These are phyloP conservation scores for Posidonia australis DNA, from an alignment of 106 monocot genomes.

Conservation along the genomic window DNA sequence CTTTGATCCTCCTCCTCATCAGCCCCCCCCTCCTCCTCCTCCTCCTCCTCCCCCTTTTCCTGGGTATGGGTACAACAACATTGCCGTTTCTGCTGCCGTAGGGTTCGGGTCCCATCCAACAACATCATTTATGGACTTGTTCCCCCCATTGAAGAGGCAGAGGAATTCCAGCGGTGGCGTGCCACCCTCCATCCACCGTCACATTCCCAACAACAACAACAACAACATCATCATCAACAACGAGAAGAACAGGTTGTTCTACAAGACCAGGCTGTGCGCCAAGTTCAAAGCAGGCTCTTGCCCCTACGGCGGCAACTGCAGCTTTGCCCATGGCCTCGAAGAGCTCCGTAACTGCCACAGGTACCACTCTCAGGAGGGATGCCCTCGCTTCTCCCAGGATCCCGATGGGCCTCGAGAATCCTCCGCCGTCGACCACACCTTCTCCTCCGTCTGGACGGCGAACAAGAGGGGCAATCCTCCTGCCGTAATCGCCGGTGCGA, in stretches of 20 bases:
- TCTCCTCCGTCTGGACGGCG: no score
- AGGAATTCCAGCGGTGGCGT: neutral
- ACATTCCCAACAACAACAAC: neutral
- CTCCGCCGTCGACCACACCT: neutral
- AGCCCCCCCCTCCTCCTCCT: no score
- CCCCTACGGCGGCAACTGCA: slow-evolving; percentile 17
- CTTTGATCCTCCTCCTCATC: no score
- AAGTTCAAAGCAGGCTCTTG: slow-evolving; percentile 4
- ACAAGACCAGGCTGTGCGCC: slow-evolving; percentile 16
- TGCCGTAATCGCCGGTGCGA: no score
- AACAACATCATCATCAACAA: neutral
- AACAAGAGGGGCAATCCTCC: no score
- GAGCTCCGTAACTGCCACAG: slow-evolving; percentile 6
- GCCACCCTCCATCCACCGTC: neutral
- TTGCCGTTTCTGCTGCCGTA: neutral
- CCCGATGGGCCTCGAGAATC: no score
- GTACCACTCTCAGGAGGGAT: slow-evolving; percentile 4
- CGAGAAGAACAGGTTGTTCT: slow-evolving; percentile 11
- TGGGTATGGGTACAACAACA: no score
- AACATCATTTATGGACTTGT: no score
- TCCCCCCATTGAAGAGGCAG: neutral
- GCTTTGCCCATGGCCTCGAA: slow-evolving; percentile 19
- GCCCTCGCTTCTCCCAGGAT: no score
- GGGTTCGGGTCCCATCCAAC: neutral
- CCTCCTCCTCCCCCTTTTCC: no score